Evolutionary conservation across 495 filamentous ascomycete species (phyloP), one percentile per base, ranked within the genome.

Genomic region (Oleoguttula mirabilis): DNA sequence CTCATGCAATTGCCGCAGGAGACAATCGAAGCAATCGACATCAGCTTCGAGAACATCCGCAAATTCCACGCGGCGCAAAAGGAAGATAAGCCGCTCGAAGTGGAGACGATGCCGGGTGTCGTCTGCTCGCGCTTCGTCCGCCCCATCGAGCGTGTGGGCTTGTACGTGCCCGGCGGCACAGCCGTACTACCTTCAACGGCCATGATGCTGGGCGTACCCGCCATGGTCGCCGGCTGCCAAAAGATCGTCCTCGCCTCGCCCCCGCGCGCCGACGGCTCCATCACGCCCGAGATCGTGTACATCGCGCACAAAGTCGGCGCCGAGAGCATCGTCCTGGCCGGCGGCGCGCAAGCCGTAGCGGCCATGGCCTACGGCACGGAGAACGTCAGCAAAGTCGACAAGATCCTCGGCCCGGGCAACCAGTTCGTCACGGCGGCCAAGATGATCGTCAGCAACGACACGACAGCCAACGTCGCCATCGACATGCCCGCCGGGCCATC

Each of bases 361-460:
- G 82, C 83, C 14, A 77, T 90, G 71, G 84, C 84, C 12, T 81
- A 90, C 53, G 84, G 84, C 20, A 92, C 84, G 7, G 76, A 83
- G 56, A 79, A 68, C 55, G 75, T 96, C 44, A 84, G 66, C 57
- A 98, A 98, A 66, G 92, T 96, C 14, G 90, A 98, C 70, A 98
- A 98, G 77, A 94, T 98, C 54, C 75, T 98, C 3, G 90, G 90
- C 1, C 90, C 90, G 2, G 90, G 90, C 28, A 98, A 98, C 63
- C 90, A 98, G 63, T 98, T 96, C 56, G 92, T 98, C 21, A 98
- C 90, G 0, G 90, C 92, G 0, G 90, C 83, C 36, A 98, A 98
- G 75, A 98, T 98, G 90, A 64, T 82, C 43, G 90, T 98, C 6
- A 78, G 79, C 57, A 98, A 96, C 61, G 92, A 96, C 56, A 95